Base-by-base conservation (phyloP, 192 early-diverging fungal genomes). In the Linderina pennispora region DNA sequence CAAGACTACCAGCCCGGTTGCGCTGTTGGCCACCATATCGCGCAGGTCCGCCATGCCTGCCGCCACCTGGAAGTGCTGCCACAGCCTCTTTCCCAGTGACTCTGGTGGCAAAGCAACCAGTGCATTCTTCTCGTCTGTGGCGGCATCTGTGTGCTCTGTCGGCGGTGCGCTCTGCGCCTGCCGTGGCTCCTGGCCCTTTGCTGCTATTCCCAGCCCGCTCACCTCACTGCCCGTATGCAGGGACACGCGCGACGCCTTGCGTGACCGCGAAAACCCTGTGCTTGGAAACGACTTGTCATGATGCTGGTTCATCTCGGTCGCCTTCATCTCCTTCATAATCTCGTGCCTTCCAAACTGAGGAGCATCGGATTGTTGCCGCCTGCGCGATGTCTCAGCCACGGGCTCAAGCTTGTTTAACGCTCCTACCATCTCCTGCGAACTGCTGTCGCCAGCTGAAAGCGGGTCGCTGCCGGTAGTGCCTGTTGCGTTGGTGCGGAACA, bases 1-100 rank as follows among this genome's bases (percentile, higher is more conserved):
- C 14, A 71, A 45, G 10, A 71, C 40, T 13, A 64, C 37, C 0
- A 58, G 19, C 4, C 48, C 60, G 0, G 54, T 55, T 5, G 50
- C 20, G 33, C 37, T 64, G 45, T 59, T 56, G 5, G 52, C 60
- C 2, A 71, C 24, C 67, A 71, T 63, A 10, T 43, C 51, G 18
- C 67, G 67, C 23, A 64, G 38, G 24, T 71, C 67, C 6, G 55
- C 45, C 36, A 55, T 31, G 14, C 51, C 52, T 1, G 49, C 20
- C 3, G 67, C 45, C 4, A 50, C 48, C 52, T 59, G 56, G 13
- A 71, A 53, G 34, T 60, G 53, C 24, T 36, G 45, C 67, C 67
- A 71, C 67, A 64, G 7, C 4, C 36, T 51, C 35, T 52, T 46
- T 2, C 67, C 67, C 24, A 71, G 41, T 24, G 67, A 63, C 19